Evolutionary conservation across 176 grass and related monocot genomes (phyloP), one percentile per base, ranked within the genome.

Genomic region (Thinopyrum elongatum): DNA sequence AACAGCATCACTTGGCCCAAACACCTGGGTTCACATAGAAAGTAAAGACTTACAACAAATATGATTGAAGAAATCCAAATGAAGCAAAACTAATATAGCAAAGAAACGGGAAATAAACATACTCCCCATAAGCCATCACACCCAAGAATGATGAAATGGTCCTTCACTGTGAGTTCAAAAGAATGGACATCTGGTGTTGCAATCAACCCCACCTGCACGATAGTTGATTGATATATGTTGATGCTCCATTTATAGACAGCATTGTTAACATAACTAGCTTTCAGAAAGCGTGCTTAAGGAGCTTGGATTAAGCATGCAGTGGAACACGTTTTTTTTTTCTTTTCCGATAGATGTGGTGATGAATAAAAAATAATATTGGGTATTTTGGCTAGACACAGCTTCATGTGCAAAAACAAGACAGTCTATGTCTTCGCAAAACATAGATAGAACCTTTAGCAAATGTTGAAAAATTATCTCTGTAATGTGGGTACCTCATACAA

Each of bases 91-190:
- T 33, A 35, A 63, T 33, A 63, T 10, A 42, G 61, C 53, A 47
- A 53, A 83, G 22, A 4, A n/a, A 87, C n/a, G 25, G 12, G 38
- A 76, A 84, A 67, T 80, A 55, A 71, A 86, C 88, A 59, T 97
- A 98, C 93, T 89, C 96, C 93, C 96, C 93, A 98, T 53, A 95
- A 84, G 74, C 96, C 96, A 92, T 98, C 93, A 14, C 93, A 98
- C 30, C 96, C 96, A 65, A 98, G 90, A 78, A 98, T 91, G 69
- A 98, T 78, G 85, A 98, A 98, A 44, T 86, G 78, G 46, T 94
- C 91, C 79, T 89, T 95, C 69, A 91, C 86, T 59, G 91, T 95
- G 42, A 95, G 84, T 93, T 94, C 90, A 88, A 98, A 98, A 30
- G 93, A 95, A 61, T 95, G 96, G 78, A 98, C 87, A 46, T 95